Conservation (phyloP, 768 basidiomycete species). For the Boletus sensibilis region DNA sequence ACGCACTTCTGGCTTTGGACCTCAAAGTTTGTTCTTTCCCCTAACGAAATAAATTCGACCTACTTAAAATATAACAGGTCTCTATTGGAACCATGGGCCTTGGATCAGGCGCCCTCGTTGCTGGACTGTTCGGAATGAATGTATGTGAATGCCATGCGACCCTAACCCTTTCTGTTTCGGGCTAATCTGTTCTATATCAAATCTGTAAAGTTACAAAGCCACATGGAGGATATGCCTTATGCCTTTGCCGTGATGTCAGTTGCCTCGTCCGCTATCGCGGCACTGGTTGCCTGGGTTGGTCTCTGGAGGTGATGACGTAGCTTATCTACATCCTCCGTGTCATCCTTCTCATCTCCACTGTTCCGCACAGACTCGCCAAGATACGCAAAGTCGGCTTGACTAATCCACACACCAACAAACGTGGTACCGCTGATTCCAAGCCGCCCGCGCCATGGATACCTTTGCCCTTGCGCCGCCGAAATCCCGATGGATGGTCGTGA, state of each 20-base stretch:
- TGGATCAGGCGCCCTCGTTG: constrained; percentile 84
- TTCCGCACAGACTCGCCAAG: constrained; percentile 38
- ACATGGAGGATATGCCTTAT: constrained; percentile 68
- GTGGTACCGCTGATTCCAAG: constrained; percentile 12
- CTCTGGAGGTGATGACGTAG: constrained; percentile 50
- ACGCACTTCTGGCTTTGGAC: constrained; percentile 87
- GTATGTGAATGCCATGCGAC: constrained; percentile 46
- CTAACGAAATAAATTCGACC: background rate
- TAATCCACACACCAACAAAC: constrained; percentile 25
- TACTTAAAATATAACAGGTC: constrained; percentile 45
- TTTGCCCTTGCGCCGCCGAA: constrained; percentile 40
- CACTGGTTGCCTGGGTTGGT: constrained; percentile 63
- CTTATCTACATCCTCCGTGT: constrained; percentile 14
- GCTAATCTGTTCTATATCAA: constrained; percentile 21
- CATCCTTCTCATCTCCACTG: constrained; percentile 2
- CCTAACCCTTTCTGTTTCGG: constrained; percentile 22
- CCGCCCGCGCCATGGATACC: constrained; percentile 35
- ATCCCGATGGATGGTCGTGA: constrained; percentile 42
- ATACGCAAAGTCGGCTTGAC: constrained; percentile 46
- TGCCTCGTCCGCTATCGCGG: constrained; percentile 54
- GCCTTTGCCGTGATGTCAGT: constrained; percentile 71
- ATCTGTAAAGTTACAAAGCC: constrained; percentile 61
- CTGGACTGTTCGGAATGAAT: constrained; percentile 96
- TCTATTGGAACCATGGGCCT: constrained; percentile 95
- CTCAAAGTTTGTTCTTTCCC: constrained; percentile 56